These are phyloP conservation scores for Eimeria maxima DNA, from an alignment of 169 alveolate genomes.

Conservation along the genomic window DNA sequence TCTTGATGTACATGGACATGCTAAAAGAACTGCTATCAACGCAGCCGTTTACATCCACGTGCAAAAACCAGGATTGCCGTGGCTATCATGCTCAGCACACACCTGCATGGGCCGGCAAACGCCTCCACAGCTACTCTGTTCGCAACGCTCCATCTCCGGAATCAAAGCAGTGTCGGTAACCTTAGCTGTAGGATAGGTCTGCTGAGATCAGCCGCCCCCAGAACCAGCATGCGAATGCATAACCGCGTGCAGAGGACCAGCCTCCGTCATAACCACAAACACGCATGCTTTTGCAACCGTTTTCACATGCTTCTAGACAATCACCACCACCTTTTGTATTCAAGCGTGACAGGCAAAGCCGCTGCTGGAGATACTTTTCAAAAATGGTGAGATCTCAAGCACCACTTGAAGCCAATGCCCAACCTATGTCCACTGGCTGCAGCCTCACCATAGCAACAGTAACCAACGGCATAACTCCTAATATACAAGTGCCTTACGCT, in stretches of 20 bases:
- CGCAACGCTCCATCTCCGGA: neutral
- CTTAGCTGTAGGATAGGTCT: no score
- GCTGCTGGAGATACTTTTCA: no score
- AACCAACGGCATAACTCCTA: no score
- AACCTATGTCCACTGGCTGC: no score
- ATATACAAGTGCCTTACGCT: no score
- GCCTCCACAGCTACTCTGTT: neutral
- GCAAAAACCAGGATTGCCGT: neutral
- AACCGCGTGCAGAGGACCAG: neutral
- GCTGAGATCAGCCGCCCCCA: no score
- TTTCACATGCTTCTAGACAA: neutral
- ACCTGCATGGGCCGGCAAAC: neutral
- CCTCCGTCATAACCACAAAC: neutral
- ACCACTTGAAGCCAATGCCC: no score
- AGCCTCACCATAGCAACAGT: no score
- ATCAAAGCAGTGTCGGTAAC: neutral
- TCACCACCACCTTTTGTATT: neutral
- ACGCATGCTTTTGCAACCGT: neutral
- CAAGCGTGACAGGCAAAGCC: neutral
- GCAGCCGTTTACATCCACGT: no score
- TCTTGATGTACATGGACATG: no score
- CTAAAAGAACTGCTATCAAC: no score
- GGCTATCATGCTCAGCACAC: neutral
- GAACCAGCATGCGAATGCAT: neutral
- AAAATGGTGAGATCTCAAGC: no score